Conservation (phyloP, 805 yeast species). For the Kodamaea hsintzibuensis region DNA sequence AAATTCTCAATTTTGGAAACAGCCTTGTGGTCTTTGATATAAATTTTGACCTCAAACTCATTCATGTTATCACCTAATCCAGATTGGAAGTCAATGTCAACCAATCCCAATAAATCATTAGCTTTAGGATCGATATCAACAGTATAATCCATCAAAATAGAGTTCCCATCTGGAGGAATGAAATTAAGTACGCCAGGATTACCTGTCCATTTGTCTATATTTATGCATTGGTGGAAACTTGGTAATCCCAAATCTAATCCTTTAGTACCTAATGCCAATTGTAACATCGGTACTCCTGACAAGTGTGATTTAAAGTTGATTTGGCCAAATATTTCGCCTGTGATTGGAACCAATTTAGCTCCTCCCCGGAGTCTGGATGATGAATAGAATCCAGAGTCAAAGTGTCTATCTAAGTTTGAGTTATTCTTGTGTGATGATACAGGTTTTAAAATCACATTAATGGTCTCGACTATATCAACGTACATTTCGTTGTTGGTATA, state of each 20-base stretch:
- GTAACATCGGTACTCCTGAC: slow-evolving; percentile 77
- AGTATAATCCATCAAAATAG: slow-evolving; percentile 61
- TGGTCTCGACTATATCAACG: slow-evolving; percentile 73
- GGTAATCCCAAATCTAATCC: slow-evolving; percentile 57
- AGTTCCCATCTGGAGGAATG: slow-evolving; percentile 86
- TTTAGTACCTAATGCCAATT: slow-evolving; percentile 48
- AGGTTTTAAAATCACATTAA: slow-evolving; percentile 54
- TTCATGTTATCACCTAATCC: slow-evolving; percentile 53
- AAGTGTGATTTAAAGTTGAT: slow-evolving; percentile 65
- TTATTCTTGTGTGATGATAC: slow-evolving; percentile 10
- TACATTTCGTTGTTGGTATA: slow-evolving; percentile 82
- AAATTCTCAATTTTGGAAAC: slow-evolving; percentile 36
- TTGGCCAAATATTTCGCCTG: slow-evolving; percentile 62
- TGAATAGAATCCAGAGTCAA: slow-evolving; percentile 27
- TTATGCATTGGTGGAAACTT: slow-evolving; percentile 70
- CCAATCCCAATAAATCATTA: slow-evolving; percentile 46
- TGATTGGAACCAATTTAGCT: slow-evolving; percentile 37
- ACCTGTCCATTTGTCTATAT: slow-evolving; percentile 50
- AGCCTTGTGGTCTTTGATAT: slow-evolving; percentile 35
- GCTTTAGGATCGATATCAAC: slow-evolving; percentile 45
- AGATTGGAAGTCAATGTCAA: slow-evolving; percentile 52
- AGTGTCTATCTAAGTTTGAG: slow-evolving; percentile 11
- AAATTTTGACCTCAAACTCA: slow-evolving; percentile 64
- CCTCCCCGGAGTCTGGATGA: slow-evolving; percentile 14
- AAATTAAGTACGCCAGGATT: slow-evolving; percentile 56